These are phyloP conservation scores for Phaeolepiota aurea DNA, from an alignment of 768 basidiomycete species.

Conservation along the genomic window DNA sequence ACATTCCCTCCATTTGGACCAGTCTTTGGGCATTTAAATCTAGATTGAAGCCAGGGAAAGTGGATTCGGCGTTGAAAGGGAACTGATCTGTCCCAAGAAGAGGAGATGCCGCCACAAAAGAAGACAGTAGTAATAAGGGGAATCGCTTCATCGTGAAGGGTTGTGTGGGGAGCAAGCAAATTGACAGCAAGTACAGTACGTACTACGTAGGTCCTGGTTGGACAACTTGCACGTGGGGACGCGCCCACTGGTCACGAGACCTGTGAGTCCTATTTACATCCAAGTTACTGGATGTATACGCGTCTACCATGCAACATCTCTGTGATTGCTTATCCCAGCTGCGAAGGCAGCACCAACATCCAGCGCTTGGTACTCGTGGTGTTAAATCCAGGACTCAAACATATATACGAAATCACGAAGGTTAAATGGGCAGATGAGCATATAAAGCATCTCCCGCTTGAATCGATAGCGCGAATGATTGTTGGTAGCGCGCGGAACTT, in stretches of 20 bases:
- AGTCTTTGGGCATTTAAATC: constrained; percentile 68
- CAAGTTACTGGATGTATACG: constrained; percentile 29
- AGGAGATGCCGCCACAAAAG: constrained; percentile 32
- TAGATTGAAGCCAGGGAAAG: constrained; percentile 55
- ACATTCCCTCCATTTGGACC: constrained; percentile 64
- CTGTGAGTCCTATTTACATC: too few relatives aligned
- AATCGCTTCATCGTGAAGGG: constrained; percentile 39
- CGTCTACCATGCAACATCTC: constrained; percentile 6
- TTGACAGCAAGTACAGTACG: too few relatives aligned
- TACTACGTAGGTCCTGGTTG: too few relatives aligned
- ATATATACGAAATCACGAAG: constrained; percentile 97
- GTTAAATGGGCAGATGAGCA: constrained; percentile 90
- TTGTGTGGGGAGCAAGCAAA: too few relatives aligned
- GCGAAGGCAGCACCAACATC: constrained; percentile 92
- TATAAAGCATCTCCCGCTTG: constrained; percentile 77
- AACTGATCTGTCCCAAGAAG: constrained; percentile 26
- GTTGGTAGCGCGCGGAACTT: constrained; percentile 84
- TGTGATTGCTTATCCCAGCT: constrained; percentile 85
- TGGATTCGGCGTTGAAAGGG: constrained; percentile 23
- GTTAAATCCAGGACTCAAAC: constrained; percentile 98
- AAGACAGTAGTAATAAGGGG: constrained; percentile 33
- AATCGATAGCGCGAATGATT: constrained; percentile 83
- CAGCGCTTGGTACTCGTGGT: constrained; percentile 94
- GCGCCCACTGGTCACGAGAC: too few relatives aligned
- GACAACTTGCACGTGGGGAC: too few relatives aligned